Evolutionary conservation across 768 basidiomycete species (phyloP).

Genomic region (Favolaschia claudopus): DNA sequence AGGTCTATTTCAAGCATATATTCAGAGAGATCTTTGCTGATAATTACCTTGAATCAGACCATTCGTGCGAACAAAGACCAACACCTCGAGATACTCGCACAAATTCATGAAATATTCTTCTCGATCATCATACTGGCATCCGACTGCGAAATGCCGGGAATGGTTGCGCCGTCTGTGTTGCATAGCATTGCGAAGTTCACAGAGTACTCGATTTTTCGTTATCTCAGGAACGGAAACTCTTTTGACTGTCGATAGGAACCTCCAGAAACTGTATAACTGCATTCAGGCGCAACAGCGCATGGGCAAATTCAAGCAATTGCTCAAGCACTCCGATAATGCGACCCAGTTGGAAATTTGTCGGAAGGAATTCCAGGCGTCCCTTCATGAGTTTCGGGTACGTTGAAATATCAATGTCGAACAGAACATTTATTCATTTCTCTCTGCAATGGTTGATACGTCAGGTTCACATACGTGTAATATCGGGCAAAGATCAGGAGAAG

Average conservation of each 20-base stretch:
- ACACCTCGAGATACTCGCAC: not conserved
- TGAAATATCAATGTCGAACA: not conserved
- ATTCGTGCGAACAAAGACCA: not conserved
- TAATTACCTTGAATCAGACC: too few species aligned
- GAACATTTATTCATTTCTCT: too few species aligned
- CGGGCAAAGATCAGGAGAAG: too few species aligned
- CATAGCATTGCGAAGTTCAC: constrained; percentile 2
- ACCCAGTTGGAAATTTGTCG: not conserved
- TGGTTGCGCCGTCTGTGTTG: not conserved
- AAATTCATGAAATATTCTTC: not conserved
- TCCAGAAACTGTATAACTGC: not conserved
- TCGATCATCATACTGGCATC: not conserved
- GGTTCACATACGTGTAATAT: too few species aligned
- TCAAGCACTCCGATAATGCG: not conserved
- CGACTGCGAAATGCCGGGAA: not conserved
- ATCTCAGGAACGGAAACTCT: not conserved
- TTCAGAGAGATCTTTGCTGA: too few species aligned
- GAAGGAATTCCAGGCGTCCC: not conserved
- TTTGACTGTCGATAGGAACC: not conserved
- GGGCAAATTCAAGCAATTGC: not conserved
- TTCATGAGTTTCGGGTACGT: not conserved
- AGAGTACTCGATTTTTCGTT: not conserved
- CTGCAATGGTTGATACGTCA: not conserved
- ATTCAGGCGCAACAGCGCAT: not conserved
- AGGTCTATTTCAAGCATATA: too few species aligned